Evolutionary conservation across 768 basidiomycete species (phyloP), one percentile per base, ranked within the genome.

Genomic region (Boletus vinaceobasis): DNA sequence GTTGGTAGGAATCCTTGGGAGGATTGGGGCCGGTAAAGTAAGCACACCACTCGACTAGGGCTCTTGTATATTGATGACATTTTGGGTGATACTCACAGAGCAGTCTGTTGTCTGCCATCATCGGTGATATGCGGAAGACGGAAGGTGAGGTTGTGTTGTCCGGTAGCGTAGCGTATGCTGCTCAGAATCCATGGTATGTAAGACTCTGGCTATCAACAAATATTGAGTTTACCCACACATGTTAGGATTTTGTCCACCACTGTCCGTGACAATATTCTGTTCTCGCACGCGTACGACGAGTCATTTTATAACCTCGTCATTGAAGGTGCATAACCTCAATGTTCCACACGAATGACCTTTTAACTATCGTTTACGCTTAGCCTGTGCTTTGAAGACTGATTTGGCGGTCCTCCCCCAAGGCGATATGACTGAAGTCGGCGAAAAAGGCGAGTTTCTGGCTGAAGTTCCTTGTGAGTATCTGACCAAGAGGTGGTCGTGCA

Each of bases 1-100:
- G 61, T 72, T 98, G 5, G 77, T 93, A 0, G 92, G 87, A 3
- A 73, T 98, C 7, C 78, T 96, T 17, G 96, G 96, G 15, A 85
- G 90, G 21, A 94, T 98, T 23, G 95, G 94, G 9, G 82, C 85
- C 36, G 95, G 96, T 50, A 98, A 98, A 80, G 88, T 86, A 55
- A 49, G 70, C 23, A 3, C 36, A 17, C 52, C 19, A 9, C 26
- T 36, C 4, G 21, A 3, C 19, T 19, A 1, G 4, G 9, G 2
- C 4, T 26, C 29, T 37, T 9, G 6, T 31, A 23, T 23, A 23
- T 23, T 23, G 23, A 23, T 23, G 23, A 23, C 23, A 23, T 23
- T 23, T 23, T 23, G 23, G 23, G 23, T 23, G 23, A 23, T 23
- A 23, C 2, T 23, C 23, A 23, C 36, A 89, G 88, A 84, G 86